Evolutionary conservation across 306 rosid species (phyloP), one percentile per base, ranked within the genome.

Genomic region (Rubus parviflorus): DNA sequence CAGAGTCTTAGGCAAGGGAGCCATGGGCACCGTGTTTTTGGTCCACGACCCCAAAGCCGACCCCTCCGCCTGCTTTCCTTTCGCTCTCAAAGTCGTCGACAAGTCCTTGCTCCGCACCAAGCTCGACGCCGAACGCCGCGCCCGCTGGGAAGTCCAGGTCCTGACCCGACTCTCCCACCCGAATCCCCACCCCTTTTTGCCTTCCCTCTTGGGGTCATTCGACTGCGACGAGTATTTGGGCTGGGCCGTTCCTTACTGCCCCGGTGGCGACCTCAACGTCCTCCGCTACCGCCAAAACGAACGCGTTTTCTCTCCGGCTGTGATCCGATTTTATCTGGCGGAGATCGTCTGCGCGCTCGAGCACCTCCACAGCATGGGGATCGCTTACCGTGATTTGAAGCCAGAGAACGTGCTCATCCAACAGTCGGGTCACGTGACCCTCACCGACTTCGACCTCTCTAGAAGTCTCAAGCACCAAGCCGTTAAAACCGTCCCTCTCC

Each of bases 361-460:
- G 1, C 91, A 92, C 54, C 92, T 95, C 13, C 99, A 95, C 10
- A 7, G 68, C 68, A 84, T 88, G 80, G 92, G 89, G 49, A 90
- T 95, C 88, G 97, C 84, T 3, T 95, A 95, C 70, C 92, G 99
- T 3, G 99, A 95, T 74, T 86, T 95, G 58, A 95, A 95, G 81
- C 99, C 99, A 3, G 99, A 95, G 83, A 95, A 95, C 75, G 90
- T 95, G 6, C 90, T 95, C 35, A 81, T 95, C 42, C 97, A 95
- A 41, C 88, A 84, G n/a, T 87, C 97, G 2, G 99, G 99, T 64
- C 99, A 95, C 83, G 89, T 95, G 69, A 92, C 94, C 53, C 97
- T 95, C 64, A 95, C 99, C 3, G 99, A 95, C 79, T 95, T 95
- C 81, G 99, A 95, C 73, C 95, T 95, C 72, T 95, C 97, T 10